Evolutionary conservation across 2,329 filamentous ascomycete genomes (phyloP).

Genomic region (Alternaria consortialis): DNA sequence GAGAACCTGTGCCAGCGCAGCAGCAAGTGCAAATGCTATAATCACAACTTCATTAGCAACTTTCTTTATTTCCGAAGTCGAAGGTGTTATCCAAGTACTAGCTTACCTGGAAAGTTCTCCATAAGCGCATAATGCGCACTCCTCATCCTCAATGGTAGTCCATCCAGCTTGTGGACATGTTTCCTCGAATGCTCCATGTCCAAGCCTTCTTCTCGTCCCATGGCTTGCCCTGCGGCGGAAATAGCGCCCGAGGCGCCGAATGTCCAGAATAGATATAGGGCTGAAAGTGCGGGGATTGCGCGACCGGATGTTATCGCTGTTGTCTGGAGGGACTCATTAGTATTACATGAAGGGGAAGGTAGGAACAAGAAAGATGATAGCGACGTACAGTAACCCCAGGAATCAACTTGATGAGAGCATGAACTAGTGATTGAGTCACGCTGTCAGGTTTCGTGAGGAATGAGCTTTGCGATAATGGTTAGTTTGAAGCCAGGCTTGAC

Average conservation of each 20-base stretch:
- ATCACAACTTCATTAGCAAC: not conserved
- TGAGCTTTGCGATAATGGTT: slow-evolving; percentile 5
- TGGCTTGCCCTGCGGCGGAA: slow-evolving; percentile 34
- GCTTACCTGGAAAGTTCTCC: slow-evolving; percentile 35
- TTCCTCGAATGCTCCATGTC: slow-evolving; percentile 30
- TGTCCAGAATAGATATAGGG: slow-evolving; percentile 35
- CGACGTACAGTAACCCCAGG: slow-evolving; percentile 28
- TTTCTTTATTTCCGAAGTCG: not conserved
- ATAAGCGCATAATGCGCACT: slow-evolving; percentile 35
- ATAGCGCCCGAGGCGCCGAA: slow-evolving; percentile 33
- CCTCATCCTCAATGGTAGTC: slow-evolving; percentile 28
- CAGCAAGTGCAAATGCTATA: slow-evolving; percentile 30
- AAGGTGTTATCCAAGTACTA: not conserved
- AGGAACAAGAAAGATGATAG: not conserved
- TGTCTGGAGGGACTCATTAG: slow-evolving; percentile 1
- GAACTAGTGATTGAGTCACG: slow-evolving; percentile 31
- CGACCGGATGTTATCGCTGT: slow-evolving; percentile 30
- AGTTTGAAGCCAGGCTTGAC: not conserved
- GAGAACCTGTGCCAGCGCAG: slow-evolving; percentile 32
- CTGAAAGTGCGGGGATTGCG: slow-evolving; percentile 32
- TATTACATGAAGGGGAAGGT: not conserved
- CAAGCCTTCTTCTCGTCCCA: slow-evolving; percentile 27
- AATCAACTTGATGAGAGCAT: slow-evolving; percentile 31
- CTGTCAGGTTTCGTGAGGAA: slow-evolving; percentile 32
- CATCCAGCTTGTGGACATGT: slow-evolving; percentile 20